Conservation (phyloP, 352 stramenopile genomes). For the Pythium aquatile region DNA sequence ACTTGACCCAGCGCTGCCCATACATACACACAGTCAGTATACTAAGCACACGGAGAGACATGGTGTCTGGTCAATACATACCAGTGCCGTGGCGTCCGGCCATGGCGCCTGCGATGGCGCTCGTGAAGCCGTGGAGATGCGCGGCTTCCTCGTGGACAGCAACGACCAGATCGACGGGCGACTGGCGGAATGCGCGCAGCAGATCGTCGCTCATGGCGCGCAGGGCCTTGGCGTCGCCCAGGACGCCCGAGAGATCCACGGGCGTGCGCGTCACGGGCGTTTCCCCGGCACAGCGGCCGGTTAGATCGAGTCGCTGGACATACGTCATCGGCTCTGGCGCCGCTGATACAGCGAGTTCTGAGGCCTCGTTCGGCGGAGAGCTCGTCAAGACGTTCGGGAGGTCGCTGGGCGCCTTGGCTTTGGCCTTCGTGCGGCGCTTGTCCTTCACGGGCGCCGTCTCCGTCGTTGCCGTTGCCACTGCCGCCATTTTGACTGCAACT, state of each 20-base stretch:
- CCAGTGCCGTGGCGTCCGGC: constrained; percentile 42
- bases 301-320: constrained; percentile 44
- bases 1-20: constrained; percentile 45
- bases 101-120: constrained; percentile 45
- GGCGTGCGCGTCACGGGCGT: constrained; percentile 31
- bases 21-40: background rate
- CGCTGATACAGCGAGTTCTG: background rate
- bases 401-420: background rate
- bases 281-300: constrained; percentile 31
- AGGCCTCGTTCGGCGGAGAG: background rate
- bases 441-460: constrained; percentile 1
- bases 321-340: constrained; percentile 22
- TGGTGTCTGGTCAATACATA: constrained; percentile 6
- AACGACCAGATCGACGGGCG: constrained; percentile 48
- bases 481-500: background rate
- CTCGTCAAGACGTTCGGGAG: background rate
- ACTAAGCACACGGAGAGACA: background rate
- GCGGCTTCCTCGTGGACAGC: constrained; percentile 34
- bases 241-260: constrained; percentile 40
- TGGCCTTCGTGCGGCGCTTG: constrained; percentile 4
- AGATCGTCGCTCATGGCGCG: constrained; percentile 41
- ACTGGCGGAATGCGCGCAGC: constrained; percentile 37
- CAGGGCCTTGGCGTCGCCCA: constrained; percentile 35
- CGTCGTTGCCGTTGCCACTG: background rate
- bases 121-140: constrained; percentile 32